A percentile compares a stretch with the other conserved stretches of the same genome.
phyloP scores from a whole-genome alignment of 192 early-diverging fungal genomes.

The Gigaspora rosea region DNA sequence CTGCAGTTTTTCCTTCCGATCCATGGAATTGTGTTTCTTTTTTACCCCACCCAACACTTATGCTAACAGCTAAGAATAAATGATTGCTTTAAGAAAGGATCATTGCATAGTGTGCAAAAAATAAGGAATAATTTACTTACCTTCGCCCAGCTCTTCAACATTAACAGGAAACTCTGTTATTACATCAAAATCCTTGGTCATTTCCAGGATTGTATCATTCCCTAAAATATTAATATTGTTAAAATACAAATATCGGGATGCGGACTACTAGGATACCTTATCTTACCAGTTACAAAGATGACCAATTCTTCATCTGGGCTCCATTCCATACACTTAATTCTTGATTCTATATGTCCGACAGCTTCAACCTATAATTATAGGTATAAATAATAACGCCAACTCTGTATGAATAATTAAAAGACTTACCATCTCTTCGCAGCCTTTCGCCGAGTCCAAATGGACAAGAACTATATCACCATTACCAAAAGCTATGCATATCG shows the following conservation, averaged over 20 bases:
- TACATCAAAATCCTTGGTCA: conserved; percentile 94
- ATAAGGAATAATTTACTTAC: conserved; percentile 31
- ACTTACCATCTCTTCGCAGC: conserved; percentile 31
- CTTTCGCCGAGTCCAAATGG: conserved; percentile 44
- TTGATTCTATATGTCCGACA: conserved; percentile 76
- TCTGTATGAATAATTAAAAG: background rate
- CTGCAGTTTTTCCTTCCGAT: conserved; percentile 76
- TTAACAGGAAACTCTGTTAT: conserved; percentile 79
- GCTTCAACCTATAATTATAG: conserved; percentile 51
- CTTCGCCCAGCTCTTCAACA: conserved; percentile 70
- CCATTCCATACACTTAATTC: conserved; percentile 75
- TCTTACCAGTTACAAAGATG: conserved; percentile 72
- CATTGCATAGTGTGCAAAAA: background rate
- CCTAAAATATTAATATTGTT: conserved; percentile 38
- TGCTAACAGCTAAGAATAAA: conserved; percentile 52
- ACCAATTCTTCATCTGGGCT: conserved; percentile 90
- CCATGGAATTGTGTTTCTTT: conserved; percentile 99
- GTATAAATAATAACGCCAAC: background rate
- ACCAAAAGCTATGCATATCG: conserved; percentile 52
- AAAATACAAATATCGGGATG: background rate
- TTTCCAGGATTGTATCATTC: conserved; percentile 68
- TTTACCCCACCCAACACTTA: conserved; percentile 94
- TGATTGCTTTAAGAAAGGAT: background rate
- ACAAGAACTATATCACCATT: conserved; percentile 61
- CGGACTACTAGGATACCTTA: background rate